These are phyloP conservation scores for Fraxinus pennsylvanica DNA, from an alignment of 257 asterid genomes.

Conservation along the genomic window DNA sequence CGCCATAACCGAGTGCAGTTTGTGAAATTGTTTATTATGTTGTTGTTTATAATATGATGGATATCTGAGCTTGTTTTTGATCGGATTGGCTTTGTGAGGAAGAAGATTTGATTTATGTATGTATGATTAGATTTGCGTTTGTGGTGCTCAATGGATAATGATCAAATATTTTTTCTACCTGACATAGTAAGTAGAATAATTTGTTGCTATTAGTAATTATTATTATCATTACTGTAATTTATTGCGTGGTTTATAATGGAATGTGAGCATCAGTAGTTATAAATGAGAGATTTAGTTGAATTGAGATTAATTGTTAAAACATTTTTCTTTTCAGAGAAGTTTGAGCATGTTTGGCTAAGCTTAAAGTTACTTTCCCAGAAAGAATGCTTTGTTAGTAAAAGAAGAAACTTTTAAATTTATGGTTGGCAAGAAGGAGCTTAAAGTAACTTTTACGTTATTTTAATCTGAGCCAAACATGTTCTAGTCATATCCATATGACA, in stretches of 20 bases:
- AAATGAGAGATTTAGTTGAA: conserved; percentile 2
- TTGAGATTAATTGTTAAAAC: background rate
- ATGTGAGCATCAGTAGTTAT: background rate
- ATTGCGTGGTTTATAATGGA: background rate
- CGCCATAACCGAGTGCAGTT: no score
- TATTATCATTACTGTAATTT: background rate
- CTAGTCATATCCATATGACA: background rate
- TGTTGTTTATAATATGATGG: background rate
- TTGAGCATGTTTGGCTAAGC: background rate
- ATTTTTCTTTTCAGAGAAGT: background rate
- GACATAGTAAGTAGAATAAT: background rate
- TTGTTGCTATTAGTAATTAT: conserved; percentile 8
- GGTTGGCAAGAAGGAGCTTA: conserved; percentile 1
- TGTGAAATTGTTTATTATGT: background rate
- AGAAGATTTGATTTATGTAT: conserved; percentile 6
- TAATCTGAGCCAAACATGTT: background rate
- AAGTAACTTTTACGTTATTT: background rate
- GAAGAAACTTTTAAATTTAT: background rate
- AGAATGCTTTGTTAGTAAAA: background rate
- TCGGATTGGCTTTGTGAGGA: background rate
- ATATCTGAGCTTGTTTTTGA: no score
- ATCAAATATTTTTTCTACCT: background rate
- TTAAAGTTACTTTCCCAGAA: background rate
- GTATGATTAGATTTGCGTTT: conserved; percentile 20
- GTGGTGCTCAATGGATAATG: background rate